Base-by-base conservation (phyloP, 345 rosid genomes). In the Salix brachista region DNA sequence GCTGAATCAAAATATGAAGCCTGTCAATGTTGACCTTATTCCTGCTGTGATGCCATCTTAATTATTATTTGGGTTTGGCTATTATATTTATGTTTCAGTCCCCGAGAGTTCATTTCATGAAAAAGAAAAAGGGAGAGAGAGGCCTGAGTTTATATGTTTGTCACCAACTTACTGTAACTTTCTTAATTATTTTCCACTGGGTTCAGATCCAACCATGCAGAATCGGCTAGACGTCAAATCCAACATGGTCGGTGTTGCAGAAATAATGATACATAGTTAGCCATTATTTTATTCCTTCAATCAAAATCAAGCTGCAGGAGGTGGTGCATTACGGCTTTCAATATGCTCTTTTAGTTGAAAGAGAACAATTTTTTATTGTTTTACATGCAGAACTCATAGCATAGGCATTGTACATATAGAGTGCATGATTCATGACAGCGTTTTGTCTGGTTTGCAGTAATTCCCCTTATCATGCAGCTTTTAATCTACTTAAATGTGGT, bases 391-490 rank as follows among this genome's bases (percentile, higher is more conserved):
- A 70, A 36, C 71, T 70, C 81, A 77, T 85, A 80, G 90, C 80
- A 58, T 81, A 82, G 87, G 87, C 83, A 84, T 81, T 82, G 82
- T 79, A 75, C 52, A 50, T 80, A 84, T 82, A 85, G 85, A 78
- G 75, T 71, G 74, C 76, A 80, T 84, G 87, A 86, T 72, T 86
- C 86, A 80, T 71, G 52, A 36, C 79, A 78, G 76, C 80, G 79
- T 61, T 85, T 84, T 84, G 90, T 87, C 88, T 56, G 67, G 42
- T 64, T 17, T 65, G 18, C 41, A 36, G 78, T 80, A 71, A 65
- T 71, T 54, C 73, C 74, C 74, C 21, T 70, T 67, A 72, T 72
- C 61, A 72, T 77, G 30, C 44, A 62, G 70, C 42, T 68, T 41
- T 60, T 62, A 28, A 66, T 76, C 76, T 32, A 48, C 13, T 46